A percentile compares a stretch with the other conserved stretches of the same genome.
phyloP scores from a whole-genome alignment of 306 rosid genomes.

The Boehmeria nivea region DNA sequence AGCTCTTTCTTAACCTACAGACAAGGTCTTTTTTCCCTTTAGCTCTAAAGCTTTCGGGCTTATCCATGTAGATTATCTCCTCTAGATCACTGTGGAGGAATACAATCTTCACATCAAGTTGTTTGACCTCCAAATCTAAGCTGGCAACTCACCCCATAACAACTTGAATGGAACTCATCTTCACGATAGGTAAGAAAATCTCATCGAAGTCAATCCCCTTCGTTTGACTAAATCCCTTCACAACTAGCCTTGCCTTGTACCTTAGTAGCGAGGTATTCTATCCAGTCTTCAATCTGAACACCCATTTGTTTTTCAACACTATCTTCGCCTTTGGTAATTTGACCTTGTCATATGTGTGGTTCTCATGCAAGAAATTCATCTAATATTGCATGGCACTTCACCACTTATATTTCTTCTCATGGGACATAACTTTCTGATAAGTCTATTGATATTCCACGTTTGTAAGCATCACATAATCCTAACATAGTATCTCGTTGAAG shows the following conservation, averaged over 20 bases:
- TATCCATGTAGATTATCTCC: no score
- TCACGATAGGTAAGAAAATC: no score
- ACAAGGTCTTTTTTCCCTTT: neutral
- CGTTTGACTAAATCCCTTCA: no score
- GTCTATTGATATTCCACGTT: conserved; percentile 1
- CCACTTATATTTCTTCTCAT: neutral
- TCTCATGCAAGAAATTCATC: conserved; percentile 3
- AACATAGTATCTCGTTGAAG: neutral
- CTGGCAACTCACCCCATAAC: neutral
- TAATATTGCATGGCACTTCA: neutral
- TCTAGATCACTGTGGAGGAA: no score
- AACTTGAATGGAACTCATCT: no score
- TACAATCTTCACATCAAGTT: neutral
- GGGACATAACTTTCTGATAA: neutral
- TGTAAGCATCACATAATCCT: neutral
- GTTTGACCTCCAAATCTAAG: no score
- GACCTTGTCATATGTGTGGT: conserved; percentile 1
- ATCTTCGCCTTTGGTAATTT: neutral
- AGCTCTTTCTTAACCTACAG: neutral
- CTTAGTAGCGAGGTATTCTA: neutral
- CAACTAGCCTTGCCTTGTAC: conserved; percentile 1
- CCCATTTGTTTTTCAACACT: conserved; percentile 1
- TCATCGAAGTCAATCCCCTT: no score
- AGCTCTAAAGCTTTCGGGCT: no score
- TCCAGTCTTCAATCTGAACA: conserved; percentile 12